phyloP scores from a whole-genome alignment of 2,329 filamentous ascomycete species.

The Exophiala xenobiotica region DNA sequence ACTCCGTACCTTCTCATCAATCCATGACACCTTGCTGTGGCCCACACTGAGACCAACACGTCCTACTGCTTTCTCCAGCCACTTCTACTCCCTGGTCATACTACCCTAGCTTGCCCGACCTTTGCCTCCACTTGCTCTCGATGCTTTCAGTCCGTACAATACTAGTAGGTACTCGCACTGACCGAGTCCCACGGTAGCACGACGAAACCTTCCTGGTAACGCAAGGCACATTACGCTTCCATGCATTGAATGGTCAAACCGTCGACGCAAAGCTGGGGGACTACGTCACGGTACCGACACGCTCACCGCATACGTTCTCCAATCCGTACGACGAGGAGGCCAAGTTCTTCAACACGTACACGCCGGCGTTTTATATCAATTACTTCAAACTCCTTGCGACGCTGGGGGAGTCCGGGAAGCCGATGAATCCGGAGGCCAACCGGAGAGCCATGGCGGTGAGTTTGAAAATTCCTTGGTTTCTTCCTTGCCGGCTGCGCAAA shows the following conservation, averaged over 20 bases:
- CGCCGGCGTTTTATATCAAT: slow-evolving; percentile 57
- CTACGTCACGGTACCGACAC: slow-evolving; percentile 56
- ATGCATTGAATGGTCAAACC: slow-evolving; percentile 26
- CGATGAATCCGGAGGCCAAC: slow-evolving; percentile 30
- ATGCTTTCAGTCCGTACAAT: slow-evolving; percentile 46
- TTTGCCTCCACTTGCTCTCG: no score
- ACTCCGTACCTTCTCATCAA: no score
- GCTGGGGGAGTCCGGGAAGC: slow-evolving; percentile 45
- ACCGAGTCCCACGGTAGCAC: slow-evolving; percentile 56
- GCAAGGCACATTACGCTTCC: slow-evolving; percentile 30
- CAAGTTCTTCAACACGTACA: slow-evolving; percentile 58
- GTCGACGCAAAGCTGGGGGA: slow-evolving; percentile 37
- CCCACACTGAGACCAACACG: no score
- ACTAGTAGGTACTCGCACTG: no score
- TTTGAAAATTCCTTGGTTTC: no score
- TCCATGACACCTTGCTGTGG: no score
- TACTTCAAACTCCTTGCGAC: slow-evolving; percentile 56
- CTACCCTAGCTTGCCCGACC: no score
- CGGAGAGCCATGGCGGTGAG: slow-evolving; percentile 29
- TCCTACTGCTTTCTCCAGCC: no score
- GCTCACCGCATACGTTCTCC: slow-evolving; percentile 56
- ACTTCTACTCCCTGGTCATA: no score
- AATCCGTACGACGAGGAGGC: slow-evolving; percentile 57
- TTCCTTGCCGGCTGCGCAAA: no score
- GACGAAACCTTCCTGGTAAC: slow-evolving; percentile 59